phyloP scores from a whole-genome alignment of 768 basidiomycete species.

The Mrakia frigida region DNA sequence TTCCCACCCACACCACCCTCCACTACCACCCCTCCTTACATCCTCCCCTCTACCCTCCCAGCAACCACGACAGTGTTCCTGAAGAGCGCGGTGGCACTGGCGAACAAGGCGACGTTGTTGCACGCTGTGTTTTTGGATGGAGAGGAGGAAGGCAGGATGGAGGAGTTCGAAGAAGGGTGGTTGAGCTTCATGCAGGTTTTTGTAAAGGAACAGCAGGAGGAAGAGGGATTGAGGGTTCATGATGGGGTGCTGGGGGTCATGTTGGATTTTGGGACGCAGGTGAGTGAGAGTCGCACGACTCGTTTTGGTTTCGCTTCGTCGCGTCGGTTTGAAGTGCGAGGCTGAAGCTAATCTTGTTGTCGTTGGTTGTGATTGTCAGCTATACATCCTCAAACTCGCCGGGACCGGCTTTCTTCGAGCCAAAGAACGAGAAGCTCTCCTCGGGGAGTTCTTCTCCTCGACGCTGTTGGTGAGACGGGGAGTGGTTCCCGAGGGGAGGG shows the following conservation, averaged over 20 bases:
- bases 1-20: not conserved
- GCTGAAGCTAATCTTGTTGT: too few relatives aligned
- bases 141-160: not conserved
- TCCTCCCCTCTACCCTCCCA: not conserved
- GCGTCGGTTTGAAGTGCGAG: too few relatives aligned
- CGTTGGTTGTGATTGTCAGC: too few relatives aligned
- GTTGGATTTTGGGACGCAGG: constrained; percentile 5
- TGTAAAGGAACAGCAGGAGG: not conserved
- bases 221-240: not conserved
- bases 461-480: not conserved
- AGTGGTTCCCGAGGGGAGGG: not conserved
- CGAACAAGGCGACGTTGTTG: not conserved
- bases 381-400: not conserved
- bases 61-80: not conserved
- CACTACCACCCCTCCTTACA: not conserved
- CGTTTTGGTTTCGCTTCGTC: not conserved
- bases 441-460: not conserved
- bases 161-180: not conserved
- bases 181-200: not conserved
- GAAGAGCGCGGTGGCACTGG: not conserved
- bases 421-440: not conserved
- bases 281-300: too few relatives aligned
- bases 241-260: not conserved
- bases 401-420: not conserved
- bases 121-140: not conserved